These are phyloP conservation scores for Saturnispora hagleri DNA, from an alignment of 805 yeast species.

Conservation along the genomic window DNA sequence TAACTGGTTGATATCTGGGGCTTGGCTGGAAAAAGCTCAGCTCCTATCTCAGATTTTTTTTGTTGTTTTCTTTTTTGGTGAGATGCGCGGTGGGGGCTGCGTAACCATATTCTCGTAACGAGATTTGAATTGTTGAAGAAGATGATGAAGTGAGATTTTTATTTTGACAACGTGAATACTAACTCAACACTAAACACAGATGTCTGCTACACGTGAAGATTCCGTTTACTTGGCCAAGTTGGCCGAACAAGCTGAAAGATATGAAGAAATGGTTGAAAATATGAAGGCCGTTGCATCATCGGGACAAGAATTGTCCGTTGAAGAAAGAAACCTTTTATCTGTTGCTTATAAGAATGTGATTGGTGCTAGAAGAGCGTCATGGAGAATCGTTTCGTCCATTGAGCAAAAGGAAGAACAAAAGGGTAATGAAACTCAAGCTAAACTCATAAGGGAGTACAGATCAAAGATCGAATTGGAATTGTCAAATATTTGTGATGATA, in stretches of 20 bases:
- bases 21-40: background rate
- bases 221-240: slow-evolving; percentile 95
- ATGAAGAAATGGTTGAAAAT: slow-evolving; percentile 98
- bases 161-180: background rate
- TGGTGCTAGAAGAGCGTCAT: slow-evolving; percentile 98
- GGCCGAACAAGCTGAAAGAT: slow-evolving; percentile 99
- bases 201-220: slow-evolving; percentile 92
- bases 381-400: slow-evolving; percentile 97
- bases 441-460: slow-evolving; percentile 88
- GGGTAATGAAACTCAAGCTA: slow-evolving; percentile 86
- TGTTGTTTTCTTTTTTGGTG: background rate
- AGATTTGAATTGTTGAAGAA: background rate
- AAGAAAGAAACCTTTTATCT: slow-evolving; percentile 93
- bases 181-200: slow-evolving; percentile 19
- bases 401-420: slow-evolving; percentile 97
- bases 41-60: background rate
- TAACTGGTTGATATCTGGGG: background rate
- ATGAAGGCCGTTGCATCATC: slow-evolving; percentile 96
- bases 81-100: slow-evolving; percentile 3
- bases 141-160: background rate
- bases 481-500: slow-evolving; percentile 89
- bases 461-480: slow-evolving; percentile 89
- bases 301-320: slow-evolving; percentile 92
- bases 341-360: slow-evolving; percentile 98
- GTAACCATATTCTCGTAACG: slow-evolving; percentile 4